These are phyloP conservation scores for Tillandsia leiboldiana DNA, from an alignment of 176 grass and related monocot species.

Conservation along the genomic window DNA sequence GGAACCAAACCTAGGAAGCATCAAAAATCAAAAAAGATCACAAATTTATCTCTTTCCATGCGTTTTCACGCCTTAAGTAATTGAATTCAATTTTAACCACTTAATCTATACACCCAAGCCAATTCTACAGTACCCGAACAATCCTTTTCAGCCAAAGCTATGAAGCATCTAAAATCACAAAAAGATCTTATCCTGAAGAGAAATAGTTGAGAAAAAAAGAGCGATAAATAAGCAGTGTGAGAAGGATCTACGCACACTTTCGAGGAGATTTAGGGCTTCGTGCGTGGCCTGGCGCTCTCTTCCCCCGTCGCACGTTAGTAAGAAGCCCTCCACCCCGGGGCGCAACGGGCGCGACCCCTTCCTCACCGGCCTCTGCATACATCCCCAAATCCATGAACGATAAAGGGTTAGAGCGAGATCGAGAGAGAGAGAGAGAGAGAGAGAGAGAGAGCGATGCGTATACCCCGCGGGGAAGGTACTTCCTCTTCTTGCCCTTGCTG, in stretches of 20 bases:
- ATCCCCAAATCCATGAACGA: not conserved
- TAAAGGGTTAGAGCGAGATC: not conserved
- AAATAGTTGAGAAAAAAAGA: not conserved
- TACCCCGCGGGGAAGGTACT: conserved; percentile 60
- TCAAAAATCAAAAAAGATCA: no score
- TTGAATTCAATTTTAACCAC: no score
- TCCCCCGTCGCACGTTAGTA: conserved; percentile 90
- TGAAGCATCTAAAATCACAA: no score
- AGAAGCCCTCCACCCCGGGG: conserved; percentile 87
- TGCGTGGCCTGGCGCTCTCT: conserved; percentile 82
- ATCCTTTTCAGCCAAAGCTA: no score
- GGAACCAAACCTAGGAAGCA: no score
- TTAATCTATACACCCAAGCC: no score
- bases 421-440: not conserved
- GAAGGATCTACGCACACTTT: conserved; percentile 37
- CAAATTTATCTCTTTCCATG: no score
- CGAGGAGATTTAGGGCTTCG: conserved; percentile 76
- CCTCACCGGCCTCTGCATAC: conserved; percentile 36
- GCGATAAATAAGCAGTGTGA: not conserved
- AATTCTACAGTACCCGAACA: no score
- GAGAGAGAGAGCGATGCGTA: not conserved
- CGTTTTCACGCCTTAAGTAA: no score
- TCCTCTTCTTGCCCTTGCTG: conserved; percentile 75
- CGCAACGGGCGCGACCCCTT: conserved; percentile 73
- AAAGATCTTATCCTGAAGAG: no score